Conservation (phyloP, 768 basidiomycete species). For the Leucocoprinus leucothites region DNA sequence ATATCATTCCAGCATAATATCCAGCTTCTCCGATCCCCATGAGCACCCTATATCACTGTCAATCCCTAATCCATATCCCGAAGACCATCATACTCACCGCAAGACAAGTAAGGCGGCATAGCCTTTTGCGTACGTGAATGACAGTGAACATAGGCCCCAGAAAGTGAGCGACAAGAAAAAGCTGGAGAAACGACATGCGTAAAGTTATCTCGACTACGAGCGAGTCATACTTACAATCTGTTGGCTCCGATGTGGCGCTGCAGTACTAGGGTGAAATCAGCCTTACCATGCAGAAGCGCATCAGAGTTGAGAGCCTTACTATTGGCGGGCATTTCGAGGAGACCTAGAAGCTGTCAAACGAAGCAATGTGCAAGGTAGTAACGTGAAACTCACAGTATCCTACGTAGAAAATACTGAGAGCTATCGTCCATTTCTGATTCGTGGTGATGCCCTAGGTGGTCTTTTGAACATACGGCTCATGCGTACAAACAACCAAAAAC, state of each 20-base stretch:
- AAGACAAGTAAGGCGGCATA: slow-evolving; percentile 46
- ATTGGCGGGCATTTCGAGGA: slow-evolving; percentile 58
- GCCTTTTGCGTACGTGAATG: slow-evolving; percentile 53
- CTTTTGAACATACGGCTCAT: neutral
- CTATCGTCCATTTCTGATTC: slow-evolving; percentile 56
- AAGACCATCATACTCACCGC: slow-evolving; percentile 27
- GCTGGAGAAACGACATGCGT: slow-evolving; percentile 23
- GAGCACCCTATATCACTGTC: slow-evolving; percentile 32
- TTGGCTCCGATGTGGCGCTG: slow-evolving; percentile 58
- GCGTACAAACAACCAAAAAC: slow-evolving; percentile 13
- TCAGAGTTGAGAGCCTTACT: slow-evolving; percentile 21
- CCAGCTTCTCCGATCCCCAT: slow-evolving; percentile 62
- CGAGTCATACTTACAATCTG: slow-evolving; percentile 37
- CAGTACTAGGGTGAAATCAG: slow-evolving; percentile 33
- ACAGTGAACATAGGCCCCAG: slow-evolving; percentile 53
- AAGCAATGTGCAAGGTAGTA: neutral
- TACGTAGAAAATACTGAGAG: slow-evolving; percentile 56
- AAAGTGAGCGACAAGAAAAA: slow-evolving; percentile 52
- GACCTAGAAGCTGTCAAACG: slow-evolving; percentile 25
- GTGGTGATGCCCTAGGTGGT: slow-evolving; percentile 49
- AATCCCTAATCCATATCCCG: neutral
- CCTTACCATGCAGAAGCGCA: neutral
- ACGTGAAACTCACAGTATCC: slow-evolving; percentile 44
- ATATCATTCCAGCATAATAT: slow-evolving; percentile 60
- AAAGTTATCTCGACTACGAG: neutral